A percentile compares a stretch with the other conserved stretches of the same genome.
These are phyloP conservation scores for Emmonsiellopsis sp. DNA, from an alignment of 2,329 filamentous ascomycete species.

Conservation along the genomic window DNA sequence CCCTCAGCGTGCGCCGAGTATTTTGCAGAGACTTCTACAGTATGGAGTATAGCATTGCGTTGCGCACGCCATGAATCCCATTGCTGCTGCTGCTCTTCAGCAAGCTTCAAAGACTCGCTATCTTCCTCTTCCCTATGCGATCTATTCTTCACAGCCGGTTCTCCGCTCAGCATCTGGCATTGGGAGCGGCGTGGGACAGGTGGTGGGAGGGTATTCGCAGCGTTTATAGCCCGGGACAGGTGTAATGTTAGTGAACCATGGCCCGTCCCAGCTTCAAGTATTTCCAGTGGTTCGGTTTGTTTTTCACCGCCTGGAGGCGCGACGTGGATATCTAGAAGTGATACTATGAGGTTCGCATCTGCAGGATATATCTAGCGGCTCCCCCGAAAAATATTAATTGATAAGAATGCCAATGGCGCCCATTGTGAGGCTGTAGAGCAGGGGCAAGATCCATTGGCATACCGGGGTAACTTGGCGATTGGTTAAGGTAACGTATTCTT, in stretches of 20 bases:
- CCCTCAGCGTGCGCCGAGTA: conserved; percentile 57
- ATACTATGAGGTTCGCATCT: conserved; percentile 67
- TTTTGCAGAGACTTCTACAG: conserved; percentile 55
- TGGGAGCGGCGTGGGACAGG: conserved; percentile 28
- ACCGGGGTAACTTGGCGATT: conserved; percentile 67
- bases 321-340: conserved; percentile 64
- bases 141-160: conserved; percentile 13
- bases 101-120: conserved; percentile 9
- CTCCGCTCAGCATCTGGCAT: conserved; percentile 16
- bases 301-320: conserved; percentile 23
- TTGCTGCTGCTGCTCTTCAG: conserved; percentile 20
- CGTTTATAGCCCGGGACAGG: conserved; percentile 65
- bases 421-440: neutral
- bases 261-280: conserved; percentile 78
- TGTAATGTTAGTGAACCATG: conserved; percentile 71
- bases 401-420: no score
- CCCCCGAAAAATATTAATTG: neutral
- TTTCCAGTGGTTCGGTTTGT: conserved; percentile 48
- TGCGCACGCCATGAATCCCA: conserved; percentile 39
- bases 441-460: conserved; percentile 18
- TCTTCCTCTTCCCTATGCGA: conserved; percentile 14
- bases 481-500: conserved; percentile 61
- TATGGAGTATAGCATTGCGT: conserved; percentile 63
- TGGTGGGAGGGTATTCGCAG: conserved; percentile 52
- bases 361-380: conserved; percentile 56